Base-by-base conservation (phyloP, 2,329 filamentous ascomycete species). In the Penicillium concentricum region DNA sequence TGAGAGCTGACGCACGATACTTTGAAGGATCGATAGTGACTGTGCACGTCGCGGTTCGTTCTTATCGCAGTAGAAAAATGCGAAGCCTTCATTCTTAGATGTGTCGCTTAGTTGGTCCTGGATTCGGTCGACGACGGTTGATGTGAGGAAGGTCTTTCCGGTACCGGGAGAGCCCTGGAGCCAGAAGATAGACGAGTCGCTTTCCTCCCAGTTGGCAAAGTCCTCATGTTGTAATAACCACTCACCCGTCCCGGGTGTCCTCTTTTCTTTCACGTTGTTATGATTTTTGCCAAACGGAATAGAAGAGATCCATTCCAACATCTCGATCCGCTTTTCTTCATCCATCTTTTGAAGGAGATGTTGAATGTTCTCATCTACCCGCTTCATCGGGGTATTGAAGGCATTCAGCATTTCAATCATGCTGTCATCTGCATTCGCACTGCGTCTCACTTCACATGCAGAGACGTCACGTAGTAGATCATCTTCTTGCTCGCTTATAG, bases 1-100 rank as follows among this genome's bases (percentile, higher is more conserved):
- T 2, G 72, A 70, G 0, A 76, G 59, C 38, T 74, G 69, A 22
- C 67, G 66, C 1, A 71, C 59, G 46, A 68, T 64, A 51, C 69
- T 72, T 42, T 61, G 68, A 3, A 76, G 59, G n/a, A 75, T 63
- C 2, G 60, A 62, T 2, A 66, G 51, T 7, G 73, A 65, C 15
- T 73, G 32, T 34, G 32, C 32, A 34, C 68, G 66, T 57, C 47
- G 5, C 24, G 43, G 16, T 28, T 57, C 53, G 10, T 55, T 42
- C 8, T 39, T 37, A 26, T 55, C 32, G 34, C 56, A 61, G 28
- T 59, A 61, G 28, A 61, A 61, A 22, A 48, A 56, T 5, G 58
- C 58, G n/a, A 60, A 57, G 1, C 54, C 58, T 47, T 52, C 58
- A n/a, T 48, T 15, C 5, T 51, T 45, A 2, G 20, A 37, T 8